Conservation (phyloP, 345 rosid genomes). For the Sonneratia alba region DNA sequence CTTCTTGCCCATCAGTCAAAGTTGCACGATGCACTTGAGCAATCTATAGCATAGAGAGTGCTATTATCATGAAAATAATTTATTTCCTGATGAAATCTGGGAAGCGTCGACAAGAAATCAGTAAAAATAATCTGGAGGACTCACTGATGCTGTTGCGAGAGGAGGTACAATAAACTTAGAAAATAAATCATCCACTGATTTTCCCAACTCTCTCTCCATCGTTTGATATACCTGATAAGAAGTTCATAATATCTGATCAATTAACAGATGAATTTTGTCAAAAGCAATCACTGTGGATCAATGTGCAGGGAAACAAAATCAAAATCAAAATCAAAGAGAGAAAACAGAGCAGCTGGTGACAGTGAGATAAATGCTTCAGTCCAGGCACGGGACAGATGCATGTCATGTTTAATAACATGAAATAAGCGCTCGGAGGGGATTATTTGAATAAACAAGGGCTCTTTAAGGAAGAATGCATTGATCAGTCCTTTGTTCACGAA, state of each 20-base stretch:
- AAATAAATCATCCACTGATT: constrained; percentile 55
- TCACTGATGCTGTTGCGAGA: constrained; percentile 93
- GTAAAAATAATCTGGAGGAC: constrained; percentile 2
- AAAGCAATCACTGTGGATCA: neutral
- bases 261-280: neutral
- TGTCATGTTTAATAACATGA: neutral
- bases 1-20: constrained; percentile 54
- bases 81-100: neutral
- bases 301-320: neutral
- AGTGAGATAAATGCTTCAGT: neutral
- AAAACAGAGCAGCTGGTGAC: neutral
- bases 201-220: constrained; percentile 62
- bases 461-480: neutral
- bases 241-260: constrained; percentile 3
- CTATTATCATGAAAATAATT: neutral
- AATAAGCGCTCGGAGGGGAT: neutral
- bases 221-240: constrained; percentile 52
- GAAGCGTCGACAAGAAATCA: neutral
- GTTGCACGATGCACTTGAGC: constrained; percentile 98
- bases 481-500: neutral
- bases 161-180: constrained; percentile 49
- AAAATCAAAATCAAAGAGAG: neutral
- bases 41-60: constrained; percentile 40
- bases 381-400: neutral
- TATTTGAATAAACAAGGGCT: neutral